Percentiles rank a stretch among this genome's conserved stretches.
Conservation (phyloP, 257 asterid species). For the Nicotiana undulata region DNA sequence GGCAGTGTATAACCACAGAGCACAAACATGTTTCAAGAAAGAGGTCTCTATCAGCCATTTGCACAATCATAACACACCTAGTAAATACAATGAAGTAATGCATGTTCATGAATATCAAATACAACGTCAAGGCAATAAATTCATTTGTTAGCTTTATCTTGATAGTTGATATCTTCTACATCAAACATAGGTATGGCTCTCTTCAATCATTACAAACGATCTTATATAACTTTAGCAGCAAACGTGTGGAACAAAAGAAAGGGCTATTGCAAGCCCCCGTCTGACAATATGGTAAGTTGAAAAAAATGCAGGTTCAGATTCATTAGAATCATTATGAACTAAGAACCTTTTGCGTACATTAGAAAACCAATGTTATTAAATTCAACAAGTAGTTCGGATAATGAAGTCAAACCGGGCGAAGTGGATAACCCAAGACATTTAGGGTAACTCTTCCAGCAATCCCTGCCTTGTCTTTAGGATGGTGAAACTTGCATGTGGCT, state of each 20-base stretch:
- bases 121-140: neutral
- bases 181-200: neutral
- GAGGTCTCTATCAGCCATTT: neutral
- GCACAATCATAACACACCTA: neutral
- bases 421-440: conserved; percentile 87
- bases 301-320: neutral
- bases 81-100: neutral
- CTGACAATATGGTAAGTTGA: neutral
- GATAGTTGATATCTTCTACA: neutral
- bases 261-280: neutral
- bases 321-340: neutral
- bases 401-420: conserved; percentile 64
- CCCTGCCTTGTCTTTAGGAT: conserved; percentile 90
- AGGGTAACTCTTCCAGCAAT: conserved; percentile 75
- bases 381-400: neutral
- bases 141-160: neutral
- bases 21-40: neutral
- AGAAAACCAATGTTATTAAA: neutral
- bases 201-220: neutral
- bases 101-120: neutral
- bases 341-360: neutral
- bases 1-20: neutral
- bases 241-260: neutral
- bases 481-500: conserved; percentile 84
- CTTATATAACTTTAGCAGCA: neutral